Evolutionary conservation across 2,329 filamentous ascomycete species (phyloP), one percentile per base, ranked within the genome.

Genomic region (Ascochyta fabae): DNA sequence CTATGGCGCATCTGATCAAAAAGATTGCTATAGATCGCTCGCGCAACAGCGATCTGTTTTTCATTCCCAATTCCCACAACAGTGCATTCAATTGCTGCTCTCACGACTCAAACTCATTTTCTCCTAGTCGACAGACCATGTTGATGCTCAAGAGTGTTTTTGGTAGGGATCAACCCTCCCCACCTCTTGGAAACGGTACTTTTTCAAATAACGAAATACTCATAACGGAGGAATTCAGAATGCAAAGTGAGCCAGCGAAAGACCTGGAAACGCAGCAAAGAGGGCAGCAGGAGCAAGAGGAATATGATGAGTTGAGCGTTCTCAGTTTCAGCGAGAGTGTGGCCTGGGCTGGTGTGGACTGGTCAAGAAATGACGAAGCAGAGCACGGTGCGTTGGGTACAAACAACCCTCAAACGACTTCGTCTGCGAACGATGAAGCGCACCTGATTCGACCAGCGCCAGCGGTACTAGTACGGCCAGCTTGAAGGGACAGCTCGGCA

Each of bases 1-100:
- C 62, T 0, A 65, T 68, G 64, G 65, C 65, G 78, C 66, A 79
- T 38, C 72, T 83, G 13, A 79, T 81, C 50, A 74, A 61, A 13
- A 60, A 56, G 24, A 62, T 69, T 31, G 66, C 62, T 3, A 43
- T 60, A 3, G 57, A 58, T n/a, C 48, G 31, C 15, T 60, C 46
- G 24, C 33, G 50, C 10, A 24, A 35, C 9, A 59, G 27, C 7
- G 48, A 52, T n/a, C 31, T 46, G 3, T 48, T 45, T n/a, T 29
- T 56, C 12, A 43, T 43, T n/a, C 33, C 47, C 22, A 47, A 47
- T 10, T 46, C 31, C 6, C 33, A 39, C 38, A 51, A 47, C 15
- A 45, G 35, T 9, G 24, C 36, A 6, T 42, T 43, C 36, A 56
- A 48, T 8, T 43, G 41, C 12, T 56, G 24, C 26, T 38, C 53